Conservation (phyloP, 495 filamentous ascomycete genomes). For the Haplographium delicatum region DNA sequence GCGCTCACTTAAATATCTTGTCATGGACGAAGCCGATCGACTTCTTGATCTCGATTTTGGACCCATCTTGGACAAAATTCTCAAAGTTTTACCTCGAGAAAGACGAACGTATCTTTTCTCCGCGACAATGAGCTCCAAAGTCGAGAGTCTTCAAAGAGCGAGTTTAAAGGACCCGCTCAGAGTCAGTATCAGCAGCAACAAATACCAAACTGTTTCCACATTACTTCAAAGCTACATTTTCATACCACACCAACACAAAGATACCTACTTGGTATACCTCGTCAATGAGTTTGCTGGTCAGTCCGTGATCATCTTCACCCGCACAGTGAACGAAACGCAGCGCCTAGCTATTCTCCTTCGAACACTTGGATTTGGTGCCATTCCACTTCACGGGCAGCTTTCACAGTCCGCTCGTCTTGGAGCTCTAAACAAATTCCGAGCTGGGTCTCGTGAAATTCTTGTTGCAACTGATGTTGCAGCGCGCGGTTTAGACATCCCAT, state of each 20-base stretch:
- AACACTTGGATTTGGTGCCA: slow-evolving; percentile 73
- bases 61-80: slow-evolving; percentile 83
- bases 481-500: slow-evolving; percentile 89
- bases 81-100: slow-evolving; percentile 81
- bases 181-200: slow-evolving; percentile 68
- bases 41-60: slow-evolving; percentile 94
- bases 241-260: slow-evolving; percentile 85
- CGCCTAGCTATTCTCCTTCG: slow-evolving; percentile 77
- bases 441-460: slow-evolving; percentile 70
- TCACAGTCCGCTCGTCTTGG: slow-evolving; percentile 79
- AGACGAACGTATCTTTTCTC: slow-evolving; percentile 85
- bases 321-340: slow-evolving; percentile 91
- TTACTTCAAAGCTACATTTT: slow-evolving; percentile 79
- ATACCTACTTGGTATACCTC: slow-evolving; percentile 80
- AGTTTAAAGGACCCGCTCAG: slow-evolving; percentile 72
- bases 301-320: slow-evolving; percentile 79
- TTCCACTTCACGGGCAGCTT: slow-evolving; percentile 87
- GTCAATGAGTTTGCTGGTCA: slow-evolving; percentile 82
- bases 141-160: slow-evolving; percentile 86
- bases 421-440: slow-evolving; percentile 81
- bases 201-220: slow-evolving; percentile 84
- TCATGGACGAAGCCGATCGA: slow-evolving; percentile 93
- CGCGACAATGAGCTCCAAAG: slow-evolving; percentile 87
- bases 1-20: slow-evolving; percentile 71
- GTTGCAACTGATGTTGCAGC: slow-evolving; percentile 96